Conservation (phyloP, 139 green algal genomes). For the Micractinium sp. region DNA sequence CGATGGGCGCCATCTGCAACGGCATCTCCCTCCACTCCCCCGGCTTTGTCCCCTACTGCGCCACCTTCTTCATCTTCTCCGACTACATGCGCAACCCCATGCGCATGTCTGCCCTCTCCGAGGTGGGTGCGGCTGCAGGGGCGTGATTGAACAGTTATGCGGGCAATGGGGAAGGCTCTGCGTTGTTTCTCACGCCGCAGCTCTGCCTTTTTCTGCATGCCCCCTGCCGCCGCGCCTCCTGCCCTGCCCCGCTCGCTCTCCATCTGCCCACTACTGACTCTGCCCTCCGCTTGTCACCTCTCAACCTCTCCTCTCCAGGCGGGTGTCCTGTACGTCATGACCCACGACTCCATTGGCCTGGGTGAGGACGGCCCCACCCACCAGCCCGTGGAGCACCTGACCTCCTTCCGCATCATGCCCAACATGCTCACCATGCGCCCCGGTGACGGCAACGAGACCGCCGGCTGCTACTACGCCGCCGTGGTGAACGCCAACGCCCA, state of each 20-base stretch:
- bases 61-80: conserved; percentile 99
- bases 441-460: conserved; percentile 96
- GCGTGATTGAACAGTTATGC: no score
- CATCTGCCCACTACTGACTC: neutral
- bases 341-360: conserved; percentile 99
- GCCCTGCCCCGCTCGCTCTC: neutral
- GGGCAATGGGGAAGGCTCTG: no score
- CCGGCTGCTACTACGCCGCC: conserved; percentile 90
- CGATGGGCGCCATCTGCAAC: conserved; percentile 98
- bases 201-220: neutral
- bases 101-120: conserved; percentile 92
- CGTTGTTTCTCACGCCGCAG: no score
- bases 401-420: conserved; percentile 98
- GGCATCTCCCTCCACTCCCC: conserved; percentile 88
- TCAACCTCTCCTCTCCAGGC: conserved; percentile 38
- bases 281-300: neutral
- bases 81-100: conserved; percentile 99
- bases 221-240: neutral
- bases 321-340: conserved; percentile 97
- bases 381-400: conserved; percentile 98
- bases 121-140: conserved; percentile 44
- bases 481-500: conserved; percentile 61
- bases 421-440: conserved; percentile 97
- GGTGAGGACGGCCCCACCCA: conserved; percentile 99
- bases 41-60: conserved; percentile 97